A percentile compares a stretch with the other conserved stretches of the same genome.
phyloP scores from a whole-genome alignment of 768 basidiomycete species.

The Calocybe indica region DNA sequence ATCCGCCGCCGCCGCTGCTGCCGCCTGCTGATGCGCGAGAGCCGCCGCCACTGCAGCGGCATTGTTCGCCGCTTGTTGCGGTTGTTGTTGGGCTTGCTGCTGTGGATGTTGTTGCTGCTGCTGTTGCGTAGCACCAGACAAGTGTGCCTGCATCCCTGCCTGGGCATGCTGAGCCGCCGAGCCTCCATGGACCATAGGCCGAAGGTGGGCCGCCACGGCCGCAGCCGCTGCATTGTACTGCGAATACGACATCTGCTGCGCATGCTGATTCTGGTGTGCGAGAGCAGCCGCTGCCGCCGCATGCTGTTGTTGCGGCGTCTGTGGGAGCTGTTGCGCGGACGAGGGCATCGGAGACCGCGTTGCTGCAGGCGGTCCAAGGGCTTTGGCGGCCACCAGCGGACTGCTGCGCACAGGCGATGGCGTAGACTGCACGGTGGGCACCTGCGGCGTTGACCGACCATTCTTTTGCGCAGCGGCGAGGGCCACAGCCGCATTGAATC shows the following conservation, averaged over 20 bases:
- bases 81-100: constrained; percentile 13
- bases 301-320: constrained; percentile 12
- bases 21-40: constrained; percentile 5
- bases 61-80: constrained; percentile 17
- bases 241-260: no score
- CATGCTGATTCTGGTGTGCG: no score
- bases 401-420: constrained; percentile 25
- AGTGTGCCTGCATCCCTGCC: not conserved
- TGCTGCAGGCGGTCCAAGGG: constrained; percentile 16
- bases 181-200: no score
- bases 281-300: no score
- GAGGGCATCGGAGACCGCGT: constrained; percentile 24
- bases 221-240: no score
- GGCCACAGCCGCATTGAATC: not conserved
- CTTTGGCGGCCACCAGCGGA: constrained; percentile 23
- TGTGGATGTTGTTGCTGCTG: constrained; percentile 8
- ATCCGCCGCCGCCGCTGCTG: constrained; percentile 1
- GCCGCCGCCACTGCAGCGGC: constrained; percentile 3
- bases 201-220: no score
- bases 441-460: constrained; percentile 24
- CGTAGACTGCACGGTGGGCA: constrained; percentile 3
- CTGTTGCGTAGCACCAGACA: constrained; percentile 10
- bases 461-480: constrained; percentile 11
- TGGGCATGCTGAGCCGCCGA: constrained; percentile 8
- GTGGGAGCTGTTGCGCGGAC: constrained; percentile 19